Conservation (phyloP, 2,329 filamentous ascomycete genomes). For the Verticillium klebahnii region DNA sequence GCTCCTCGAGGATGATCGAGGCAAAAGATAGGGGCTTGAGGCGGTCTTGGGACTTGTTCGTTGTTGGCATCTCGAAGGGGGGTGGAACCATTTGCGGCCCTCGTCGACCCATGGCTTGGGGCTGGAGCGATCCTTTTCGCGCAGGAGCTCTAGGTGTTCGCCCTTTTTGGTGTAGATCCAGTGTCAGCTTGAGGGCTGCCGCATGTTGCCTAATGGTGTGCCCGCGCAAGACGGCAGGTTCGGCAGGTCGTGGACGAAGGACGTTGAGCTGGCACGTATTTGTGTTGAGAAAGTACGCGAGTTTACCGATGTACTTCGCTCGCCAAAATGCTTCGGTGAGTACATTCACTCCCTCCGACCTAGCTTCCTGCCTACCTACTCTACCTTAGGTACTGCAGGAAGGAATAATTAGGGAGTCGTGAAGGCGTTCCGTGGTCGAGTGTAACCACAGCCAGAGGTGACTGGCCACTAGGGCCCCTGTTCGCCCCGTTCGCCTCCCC, state of each 20-base stretch:
- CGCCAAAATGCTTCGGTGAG: too few species aligned
- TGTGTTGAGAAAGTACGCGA: too few species aligned
- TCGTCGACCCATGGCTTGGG: slow-evolving; percentile 2
- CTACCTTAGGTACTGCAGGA: neutral
- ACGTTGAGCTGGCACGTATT: too few species aligned
- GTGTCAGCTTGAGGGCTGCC: neutral
- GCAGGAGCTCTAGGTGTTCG: neutral
- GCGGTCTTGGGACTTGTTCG: neutral
- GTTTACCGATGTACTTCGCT: too few species aligned
- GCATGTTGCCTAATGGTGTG: neutral
- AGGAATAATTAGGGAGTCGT: neutral
- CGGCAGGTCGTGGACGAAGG: too few species aligned
- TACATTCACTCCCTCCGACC: too few species aligned
- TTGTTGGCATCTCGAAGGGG: neutral
- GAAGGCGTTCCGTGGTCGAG: neutral
- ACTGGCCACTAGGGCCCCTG: neutral
- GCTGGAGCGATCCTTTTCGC: neutral
- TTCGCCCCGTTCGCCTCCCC: neutral
- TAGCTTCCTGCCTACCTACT: neutral
- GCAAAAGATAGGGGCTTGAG: neutral
- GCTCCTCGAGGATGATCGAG: neutral
- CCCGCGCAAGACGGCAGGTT: neutral
- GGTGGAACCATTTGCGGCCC: neutral
- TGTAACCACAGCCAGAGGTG: neutral
- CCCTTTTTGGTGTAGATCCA: neutral